Evolutionary conservation across 345 rosid species (phyloP), one percentile per base, ranked within the genome.

Genomic region (Arabis hirsuta): DNA sequence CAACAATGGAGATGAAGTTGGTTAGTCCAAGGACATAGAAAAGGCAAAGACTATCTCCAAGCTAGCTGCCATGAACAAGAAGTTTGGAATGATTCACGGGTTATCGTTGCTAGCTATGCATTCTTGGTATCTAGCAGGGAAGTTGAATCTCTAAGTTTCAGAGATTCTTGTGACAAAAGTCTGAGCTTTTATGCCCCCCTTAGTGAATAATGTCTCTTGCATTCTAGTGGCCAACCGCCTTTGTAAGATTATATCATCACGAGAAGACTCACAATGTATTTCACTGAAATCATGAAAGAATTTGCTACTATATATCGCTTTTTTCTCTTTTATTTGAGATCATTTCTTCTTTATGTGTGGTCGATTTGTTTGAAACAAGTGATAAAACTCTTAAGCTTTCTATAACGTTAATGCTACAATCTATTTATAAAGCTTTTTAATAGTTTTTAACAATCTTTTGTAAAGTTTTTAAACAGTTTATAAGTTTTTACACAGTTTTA

Each of bases 31-130:
- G 95, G 91, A 94, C 81, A 44, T 7, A 55, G 95, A 91, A 65
- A 89, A 57, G 38, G 97, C 99, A 3, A 94, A 94, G 83, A 70
- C 44, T 44, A 88, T 84, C 65, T 97, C 97, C 1, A 85, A 87
- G 84, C 95, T 94, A 46, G 96, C 97, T 51, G 90, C 97, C 29
- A 89, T 89, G 99, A 91, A 94, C 84, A 91, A 94, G 88, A 94
- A 94, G 81, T 94, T 94, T 22, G 99, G 99, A 55, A 91, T 94
- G 99, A 91, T 91, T 70, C 99, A 94, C n/a, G 99, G 96, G 8
- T 67, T 91, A 62, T 94, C 99, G 1, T 94, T 97, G 13, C 97
- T 91, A 69, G 97, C 97, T 34, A 81, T 94, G 84, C 98, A 94
- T 79, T 91, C 98, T 0, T 94, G 98, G 98, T 94, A 89, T 72